These are phyloP conservation scores for Cyberlindnera amylophila DNA, from an alignment of 805 yeast genomes.

Conservation along the genomic window DNA sequence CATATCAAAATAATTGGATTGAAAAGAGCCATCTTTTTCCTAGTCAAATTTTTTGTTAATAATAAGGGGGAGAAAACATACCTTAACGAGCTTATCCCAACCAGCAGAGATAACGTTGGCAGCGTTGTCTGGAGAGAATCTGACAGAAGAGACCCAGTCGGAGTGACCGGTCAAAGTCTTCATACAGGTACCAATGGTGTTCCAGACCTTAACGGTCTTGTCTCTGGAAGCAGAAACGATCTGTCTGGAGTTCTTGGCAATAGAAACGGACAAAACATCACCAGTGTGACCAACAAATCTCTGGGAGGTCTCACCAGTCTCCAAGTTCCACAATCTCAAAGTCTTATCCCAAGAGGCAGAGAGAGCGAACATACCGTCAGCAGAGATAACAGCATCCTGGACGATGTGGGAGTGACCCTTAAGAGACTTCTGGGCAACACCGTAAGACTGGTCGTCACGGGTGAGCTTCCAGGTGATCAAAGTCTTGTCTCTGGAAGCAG, in stretches of 20 bases:
- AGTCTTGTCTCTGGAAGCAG: slow-evolving; percentile 99
- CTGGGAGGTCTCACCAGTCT: slow-evolving; percentile 87
- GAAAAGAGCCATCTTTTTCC: too few species aligned
- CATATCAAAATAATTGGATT: slow-evolving; percentile 44
- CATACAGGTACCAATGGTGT: slow-evolving; percentile 96
- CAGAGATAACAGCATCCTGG: slow-evolving; percentile 94
- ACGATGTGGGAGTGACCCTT: slow-evolving; percentile 99
- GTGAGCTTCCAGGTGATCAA: slow-evolving; percentile 96
- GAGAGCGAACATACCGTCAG: slow-evolving; percentile 96
- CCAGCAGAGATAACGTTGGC: slow-evolving; percentile 93
- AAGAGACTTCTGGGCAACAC: slow-evolving; percentile 96
- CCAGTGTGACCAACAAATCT: slow-evolving; percentile 98
- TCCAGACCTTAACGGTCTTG: slow-evolving; percentile 99
- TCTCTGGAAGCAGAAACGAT: slow-evolving; percentile 99
- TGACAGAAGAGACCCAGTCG: slow-evolving; percentile 99
- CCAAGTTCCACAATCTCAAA: slow-evolving; percentile 96
- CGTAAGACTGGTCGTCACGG: slow-evolving; percentile 95
- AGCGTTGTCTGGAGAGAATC: slow-evolving; percentile 86
- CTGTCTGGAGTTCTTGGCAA: slow-evolving; percentile 94
- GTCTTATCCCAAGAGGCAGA: slow-evolving; percentile 99
- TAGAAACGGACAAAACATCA: slow-evolving; percentile 96
- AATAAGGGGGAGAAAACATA: slow-evolving; percentile 51
- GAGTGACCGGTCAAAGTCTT: slow-evolving; percentile 91
- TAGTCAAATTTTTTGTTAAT: slow-evolving; percentile 1
- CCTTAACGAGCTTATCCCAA: slow-evolving; percentile 98